A percentile compares a stretch with the other conserved stretches of the same genome.
phyloP scores from a whole-genome alignment of 2,329 filamentous ascomycete genomes.

The Rhexocercosporidium sp. region DNA sequence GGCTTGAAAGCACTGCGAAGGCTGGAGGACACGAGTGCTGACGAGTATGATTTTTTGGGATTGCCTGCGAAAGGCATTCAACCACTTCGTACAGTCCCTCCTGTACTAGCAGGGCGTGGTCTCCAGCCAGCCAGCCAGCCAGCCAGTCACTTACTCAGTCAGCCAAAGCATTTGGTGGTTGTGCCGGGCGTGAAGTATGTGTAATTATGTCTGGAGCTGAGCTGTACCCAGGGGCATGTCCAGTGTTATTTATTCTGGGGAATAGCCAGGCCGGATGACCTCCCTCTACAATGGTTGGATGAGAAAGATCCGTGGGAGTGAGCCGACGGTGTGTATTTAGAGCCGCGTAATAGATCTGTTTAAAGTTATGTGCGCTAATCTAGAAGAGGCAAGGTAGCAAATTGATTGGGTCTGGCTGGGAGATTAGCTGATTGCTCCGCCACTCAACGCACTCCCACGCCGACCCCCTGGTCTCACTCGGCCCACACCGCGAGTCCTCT shows the following conservation, averaged over 20 bases:
- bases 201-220: background rate
- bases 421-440: constrained; percentile 7
- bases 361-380: constrained; percentile 5
- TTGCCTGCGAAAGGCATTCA: background rate
- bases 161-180: background rate
- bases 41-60: background rate
- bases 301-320: background rate
- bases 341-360: constrained; percentile 9
- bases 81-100: too few species aligned
- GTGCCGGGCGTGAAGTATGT: background rate
- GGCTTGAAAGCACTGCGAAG: background rate
- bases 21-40: background rate
- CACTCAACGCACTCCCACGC: background rate
- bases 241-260: background rate
- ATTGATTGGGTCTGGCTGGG: background rate
- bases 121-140: too few species aligned
- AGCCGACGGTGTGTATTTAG: constrained; percentile 3
- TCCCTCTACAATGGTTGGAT: background rate
- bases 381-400: background rate
- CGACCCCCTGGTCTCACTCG: background rate
- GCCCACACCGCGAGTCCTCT: background rate
- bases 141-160: too few species aligned
- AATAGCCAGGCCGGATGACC: background rate
- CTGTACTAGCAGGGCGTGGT: too few species aligned
- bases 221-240: background rate